phyloP scores from a whole-genome alignment of 495 filamentous ascomycete species.

The Penicillium canariense region DNA sequence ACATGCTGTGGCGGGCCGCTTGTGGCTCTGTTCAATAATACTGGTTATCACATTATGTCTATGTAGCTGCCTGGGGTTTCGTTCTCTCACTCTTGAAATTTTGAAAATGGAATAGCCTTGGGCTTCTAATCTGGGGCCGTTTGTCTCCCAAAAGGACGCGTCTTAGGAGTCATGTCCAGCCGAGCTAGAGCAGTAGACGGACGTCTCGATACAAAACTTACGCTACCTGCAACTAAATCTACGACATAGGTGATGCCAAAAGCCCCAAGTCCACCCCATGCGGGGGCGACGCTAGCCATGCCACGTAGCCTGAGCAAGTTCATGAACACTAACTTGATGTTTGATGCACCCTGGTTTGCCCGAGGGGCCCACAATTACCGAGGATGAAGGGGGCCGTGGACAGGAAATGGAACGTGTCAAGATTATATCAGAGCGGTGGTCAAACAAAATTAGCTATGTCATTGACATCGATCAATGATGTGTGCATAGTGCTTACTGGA shows the following conservation, averaged over 20 bases:
- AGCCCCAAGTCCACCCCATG: not conserved
- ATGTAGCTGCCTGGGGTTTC: not conserved
- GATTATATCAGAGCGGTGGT: not conserved
- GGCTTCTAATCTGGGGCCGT: not conserved
- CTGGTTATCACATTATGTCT: not conserved
- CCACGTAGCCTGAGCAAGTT: not conserved
- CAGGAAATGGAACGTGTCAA: not conserved
- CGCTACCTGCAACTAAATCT: not conserved
- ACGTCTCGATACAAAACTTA: not conserved
- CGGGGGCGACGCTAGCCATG: not conserved
- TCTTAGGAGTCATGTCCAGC: not conserved
- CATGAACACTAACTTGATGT: not conserved
- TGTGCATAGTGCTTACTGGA: not conserved
- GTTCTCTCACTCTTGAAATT: too few species aligned
- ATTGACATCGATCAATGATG: not conserved
- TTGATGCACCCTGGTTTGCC: not conserved
- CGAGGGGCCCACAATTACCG: not conserved
- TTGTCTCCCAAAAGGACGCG: not conserved
- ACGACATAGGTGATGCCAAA: not conserved
- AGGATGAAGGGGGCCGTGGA: not conserved
- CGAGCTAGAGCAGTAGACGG: not conserved
- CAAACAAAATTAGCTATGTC: too few species aligned
- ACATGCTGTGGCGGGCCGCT: not conserved
- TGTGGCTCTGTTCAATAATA: not conserved
- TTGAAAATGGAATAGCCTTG: too few species aligned